Base-by-base conservation (phyloP, 1,284 basidiomycete species). In the Xerocomus amazonicus region DNA sequence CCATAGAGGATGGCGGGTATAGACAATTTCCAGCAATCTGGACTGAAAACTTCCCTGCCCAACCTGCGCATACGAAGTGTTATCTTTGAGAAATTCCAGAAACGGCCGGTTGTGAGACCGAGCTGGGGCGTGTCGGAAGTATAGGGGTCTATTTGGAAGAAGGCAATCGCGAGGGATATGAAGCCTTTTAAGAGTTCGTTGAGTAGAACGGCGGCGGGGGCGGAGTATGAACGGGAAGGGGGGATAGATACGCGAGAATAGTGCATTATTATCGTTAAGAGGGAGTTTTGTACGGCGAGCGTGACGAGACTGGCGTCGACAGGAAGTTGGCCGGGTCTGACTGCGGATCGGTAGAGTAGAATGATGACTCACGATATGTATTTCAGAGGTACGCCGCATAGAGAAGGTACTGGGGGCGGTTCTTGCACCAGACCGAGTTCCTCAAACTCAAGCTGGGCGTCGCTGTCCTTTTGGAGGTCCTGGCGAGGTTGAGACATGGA, bases 121-220 rank as follows among this genome's bases (percentile, higher is more conserved):
- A 55, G 57, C 50, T 62, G 63, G 36, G 57, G 57, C 1, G 63
- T 52, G 52, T 66, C 68, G 1, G 68, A 64, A 29, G 47, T 52
- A 52, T 61, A 61, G 16, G 58, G 52, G 41, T 79, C 76, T 51
- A 75, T 67, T 44, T 73, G 74, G 13, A 62, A 56, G 58, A 76
- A 79, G 35, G 79, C 79, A 51, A 81, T 76, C 32, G 50, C 63
- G 49, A 94, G 74, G 16, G 94, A 97, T 60, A 97, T 92, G 36
- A 78, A 71, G 51, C 91, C 90, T 71, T 98, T 97, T 58, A 97
- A 77, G 29, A 97, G 79, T 72, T 98, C 94, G 70, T 90, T 94
- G 70, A 96, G 79, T 28, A 97, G 80, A 16, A 97, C 95, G 37
- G 94, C 94, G 7, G 92, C 84, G 13, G 92, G 91, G 28, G 93